Conservation (phyloP, 148 eudicot species). For the Oxyria digyna region DNA sequence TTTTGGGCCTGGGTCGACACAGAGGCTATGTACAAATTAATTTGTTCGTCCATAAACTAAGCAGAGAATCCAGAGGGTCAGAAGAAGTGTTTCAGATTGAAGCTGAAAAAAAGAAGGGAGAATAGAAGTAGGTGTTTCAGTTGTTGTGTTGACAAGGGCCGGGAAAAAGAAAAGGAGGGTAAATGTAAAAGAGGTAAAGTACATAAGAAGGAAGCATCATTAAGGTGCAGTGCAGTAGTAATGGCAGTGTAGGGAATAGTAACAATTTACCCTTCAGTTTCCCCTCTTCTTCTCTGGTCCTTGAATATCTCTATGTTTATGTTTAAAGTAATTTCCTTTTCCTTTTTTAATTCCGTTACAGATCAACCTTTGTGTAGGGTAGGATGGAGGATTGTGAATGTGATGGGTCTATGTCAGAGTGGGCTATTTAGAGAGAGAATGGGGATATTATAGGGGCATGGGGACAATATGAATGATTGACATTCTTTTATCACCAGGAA, state of each 20-base stretch:
- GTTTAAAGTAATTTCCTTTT: too few relatives aligned
- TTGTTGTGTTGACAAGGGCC: too few relatives aligned
- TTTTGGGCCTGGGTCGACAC: too few relatives aligned
- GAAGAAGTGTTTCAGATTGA: too few relatives aligned
- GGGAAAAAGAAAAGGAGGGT: neutral
- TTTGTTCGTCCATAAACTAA: too few relatives aligned
- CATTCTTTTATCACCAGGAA: neutral
- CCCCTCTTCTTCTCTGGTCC: neutral
- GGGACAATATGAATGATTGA: neutral
- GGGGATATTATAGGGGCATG: neutral
- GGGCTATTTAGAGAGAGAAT: neutral
- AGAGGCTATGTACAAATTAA: too few relatives aligned
- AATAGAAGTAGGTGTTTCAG: too few relatives aligned
- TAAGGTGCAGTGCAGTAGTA: conserved; percentile 4
- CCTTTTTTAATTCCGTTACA: too few relatives aligned
- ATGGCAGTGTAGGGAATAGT: conserved; percentile 6
- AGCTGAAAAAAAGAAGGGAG: too few relatives aligned
- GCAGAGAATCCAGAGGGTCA: too few relatives aligned
- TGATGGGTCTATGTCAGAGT: conserved; percentile 5
- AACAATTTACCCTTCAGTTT: neutral
- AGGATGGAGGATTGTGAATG: neutral
- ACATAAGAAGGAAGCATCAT: conserved; percentile 9
- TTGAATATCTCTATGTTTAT: too few relatives aligned
- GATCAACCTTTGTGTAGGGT: too few relatives aligned
- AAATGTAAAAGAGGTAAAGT: neutral